Conservation (phyloP, 2,329 filamentous ascomycete species). For the Ophiocordyceps camponoti-floridani region DNA sequence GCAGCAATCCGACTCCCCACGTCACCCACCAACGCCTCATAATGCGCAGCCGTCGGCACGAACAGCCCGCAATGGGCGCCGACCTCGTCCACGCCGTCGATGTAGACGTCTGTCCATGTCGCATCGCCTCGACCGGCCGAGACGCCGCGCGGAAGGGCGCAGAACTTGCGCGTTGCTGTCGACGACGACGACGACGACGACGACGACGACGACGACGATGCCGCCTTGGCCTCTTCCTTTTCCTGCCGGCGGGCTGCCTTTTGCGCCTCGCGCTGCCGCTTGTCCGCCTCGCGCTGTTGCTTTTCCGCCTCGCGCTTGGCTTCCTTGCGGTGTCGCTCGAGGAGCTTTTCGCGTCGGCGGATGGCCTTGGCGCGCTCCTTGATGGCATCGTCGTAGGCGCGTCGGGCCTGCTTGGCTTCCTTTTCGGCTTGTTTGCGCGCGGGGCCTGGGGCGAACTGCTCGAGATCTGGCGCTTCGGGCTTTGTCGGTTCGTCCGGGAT, state of each 20-base stretch:
- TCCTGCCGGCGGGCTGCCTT: slow-evolving; percentile 16
- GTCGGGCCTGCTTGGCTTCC: slow-evolving; percentile 42
- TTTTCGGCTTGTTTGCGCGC: slow-evolving; percentile 51
- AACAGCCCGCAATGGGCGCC: slow-evolving; percentile 74
- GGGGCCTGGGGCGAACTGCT: slow-evolving; percentile 36
- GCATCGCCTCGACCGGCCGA: slow-evolving; percentile 38
- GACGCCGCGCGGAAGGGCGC: slow-evolving; percentile 43
- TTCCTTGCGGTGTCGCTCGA: slow-evolving; percentile 34
- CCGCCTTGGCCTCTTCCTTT: slow-evolving; percentile 7
- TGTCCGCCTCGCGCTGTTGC: slow-evolving; percentile 21
- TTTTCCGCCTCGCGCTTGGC: slow-evolving; percentile 21
- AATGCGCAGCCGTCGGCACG: slow-evolving; percentile 48
- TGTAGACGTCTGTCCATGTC: slow-evolving; percentile 62
- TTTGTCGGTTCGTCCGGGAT: slow-evolving; percentile 31
- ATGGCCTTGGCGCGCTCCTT: slow-evolving; percentile 49
- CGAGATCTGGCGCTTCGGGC: slow-evolving; percentile 28
- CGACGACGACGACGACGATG: neutral
- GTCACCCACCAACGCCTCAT: slow-evolving; percentile 61
- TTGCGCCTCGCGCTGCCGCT: slow-evolving; percentile 20
- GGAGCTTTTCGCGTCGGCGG: slow-evolving; percentile 41
- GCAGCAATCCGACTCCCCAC: slow-evolving; percentile 46
- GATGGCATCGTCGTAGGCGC: slow-evolving; percentile 46
- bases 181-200: neutral
- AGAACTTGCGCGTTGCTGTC: slow-evolving; percentile 55
- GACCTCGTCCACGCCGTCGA: slow-evolving; percentile 73